Percentiles rank a stretch among this genome's conserved stretches.
Evolutionary conservation across 2,329 filamentous ascomycete genomes (phyloP).

Genomic region (Penicillium sumatraense): DNA sequence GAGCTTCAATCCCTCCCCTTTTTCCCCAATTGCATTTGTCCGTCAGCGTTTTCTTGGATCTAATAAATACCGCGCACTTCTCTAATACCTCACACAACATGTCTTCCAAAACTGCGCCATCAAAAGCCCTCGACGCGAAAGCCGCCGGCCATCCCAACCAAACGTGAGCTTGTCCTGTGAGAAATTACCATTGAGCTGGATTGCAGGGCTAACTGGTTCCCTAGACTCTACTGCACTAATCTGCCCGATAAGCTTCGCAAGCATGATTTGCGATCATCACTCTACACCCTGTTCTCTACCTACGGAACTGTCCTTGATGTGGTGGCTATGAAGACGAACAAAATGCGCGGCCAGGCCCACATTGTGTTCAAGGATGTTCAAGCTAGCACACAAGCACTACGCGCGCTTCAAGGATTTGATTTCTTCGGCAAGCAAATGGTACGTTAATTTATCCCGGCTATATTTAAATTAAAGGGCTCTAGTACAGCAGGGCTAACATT

Average conservation of each 20-base stretch:
- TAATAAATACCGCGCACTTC: not conserved
- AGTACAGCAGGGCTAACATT: too few species aligned
- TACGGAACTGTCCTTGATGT: constrained; percentile 93
- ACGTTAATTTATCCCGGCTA: too few species aligned
- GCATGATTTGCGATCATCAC: constrained; percentile 77
- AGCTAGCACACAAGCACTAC: constrained; percentile 91
- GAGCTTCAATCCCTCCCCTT: not conserved
- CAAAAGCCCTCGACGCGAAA: constrained; percentile 45
- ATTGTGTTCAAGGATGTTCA: constrained; percentile 88
- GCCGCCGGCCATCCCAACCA: constrained; percentile 71
- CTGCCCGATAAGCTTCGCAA: constrained; percentile 91
- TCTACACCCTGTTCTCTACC: constrained; percentile 93
- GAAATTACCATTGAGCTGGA: constrained; percentile 5
- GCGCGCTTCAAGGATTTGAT: constrained; percentile 80
- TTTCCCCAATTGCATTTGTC: not conserved
- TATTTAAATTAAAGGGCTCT: too few species aligned
- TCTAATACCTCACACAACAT: constrained; percentile 25
- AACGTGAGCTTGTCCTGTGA: constrained; percentile 61
- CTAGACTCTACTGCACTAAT: constrained; percentile 85
- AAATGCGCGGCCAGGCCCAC: constrained; percentile 96
- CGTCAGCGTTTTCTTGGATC: not conserved
- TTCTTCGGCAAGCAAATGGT: constrained; percentile 88
- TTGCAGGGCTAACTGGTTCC: constrained; percentile 25
- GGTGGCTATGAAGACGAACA: constrained; percentile 82
- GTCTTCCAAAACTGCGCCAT: constrained; percentile 46